Evolutionary conservation across 345 rosid species (phyloP).

Genomic region (Aurinia saxatilis): DNA sequence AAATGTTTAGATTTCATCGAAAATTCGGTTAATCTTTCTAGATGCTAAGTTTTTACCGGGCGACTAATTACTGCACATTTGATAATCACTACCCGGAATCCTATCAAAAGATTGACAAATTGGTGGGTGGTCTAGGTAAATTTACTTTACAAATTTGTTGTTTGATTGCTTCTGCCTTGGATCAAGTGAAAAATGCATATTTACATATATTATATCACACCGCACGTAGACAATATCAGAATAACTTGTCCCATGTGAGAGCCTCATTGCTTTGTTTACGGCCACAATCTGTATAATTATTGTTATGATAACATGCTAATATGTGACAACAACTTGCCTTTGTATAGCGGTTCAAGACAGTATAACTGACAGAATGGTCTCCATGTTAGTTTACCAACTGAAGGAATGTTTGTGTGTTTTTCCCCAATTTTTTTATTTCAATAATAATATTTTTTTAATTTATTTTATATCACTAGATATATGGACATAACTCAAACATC

Average conservation of each 20-base stretch:
- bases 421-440: not conserved
- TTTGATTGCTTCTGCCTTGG: not conserved
- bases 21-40: too few relatives aligned
- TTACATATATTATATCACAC: not conserved
- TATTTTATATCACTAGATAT: too few relatives aligned
- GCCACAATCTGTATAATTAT: not conserved
- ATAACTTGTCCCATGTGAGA: not conserved
- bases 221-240: not conserved
- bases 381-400: not conserved
- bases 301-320: not conserved
- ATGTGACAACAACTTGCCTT: slow-evolving; percentile 4
- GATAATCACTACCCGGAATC: too few relatives aligned
- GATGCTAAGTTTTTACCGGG: too few relatives aligned
- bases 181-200: not conserved
- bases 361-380: slow-evolving; percentile 12
- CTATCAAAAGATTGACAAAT: too few relatives aligned
- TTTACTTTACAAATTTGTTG: not conserved
- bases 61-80: too few relatives aligned
- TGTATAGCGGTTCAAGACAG: not conserved
- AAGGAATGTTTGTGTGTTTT: slow-evolving; percentile 20
- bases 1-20: too few relatives aligned
- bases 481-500: too few relatives aligned
- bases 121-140: too few relatives aligned
- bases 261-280: not conserved
- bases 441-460: not conserved